Percentiles rank a stretch among this genome's conserved stretches.
These are phyloP conservation scores for Tothia fuscella DNA, from an alignment of 2,329 filamentous ascomycete genomes.

Conservation along the genomic window DNA sequence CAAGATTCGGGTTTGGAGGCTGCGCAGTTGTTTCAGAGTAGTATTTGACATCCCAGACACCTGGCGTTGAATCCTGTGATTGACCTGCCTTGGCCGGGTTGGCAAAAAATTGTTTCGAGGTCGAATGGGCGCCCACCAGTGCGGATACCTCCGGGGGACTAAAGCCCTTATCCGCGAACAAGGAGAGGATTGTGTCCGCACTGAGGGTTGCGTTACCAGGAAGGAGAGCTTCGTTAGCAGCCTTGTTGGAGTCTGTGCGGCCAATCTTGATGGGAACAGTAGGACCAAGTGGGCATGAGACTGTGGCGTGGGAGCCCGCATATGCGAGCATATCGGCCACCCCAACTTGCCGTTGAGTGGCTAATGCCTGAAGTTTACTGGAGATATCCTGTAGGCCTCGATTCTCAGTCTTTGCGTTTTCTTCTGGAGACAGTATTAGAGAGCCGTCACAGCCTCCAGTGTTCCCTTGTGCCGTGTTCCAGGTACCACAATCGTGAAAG, in stretches of 20 bases:
- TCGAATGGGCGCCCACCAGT: conserved; percentile 42
- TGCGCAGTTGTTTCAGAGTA: conserved; percentile 15
- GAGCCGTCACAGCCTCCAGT: conserved; percentile 31
- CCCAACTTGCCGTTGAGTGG: conserved; percentile 30
- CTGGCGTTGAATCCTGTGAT: conserved; percentile 12
- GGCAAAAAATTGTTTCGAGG: conserved; percentile 34
- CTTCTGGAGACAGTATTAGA: conserved; percentile 24
- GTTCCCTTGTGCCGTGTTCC: conserved; percentile 5
- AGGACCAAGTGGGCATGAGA: conserved; percentile 40
- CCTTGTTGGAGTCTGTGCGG: conserved; percentile 4
- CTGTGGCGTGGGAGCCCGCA: conserved; percentile 34
- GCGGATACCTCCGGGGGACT: conserved; percentile 38
- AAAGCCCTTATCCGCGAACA: conserved; percentile 42
- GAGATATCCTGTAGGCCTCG: conserved; percentile 34
- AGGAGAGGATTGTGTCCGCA: conserved; percentile 32
- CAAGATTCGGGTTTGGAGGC: neutral
- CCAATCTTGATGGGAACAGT: conserved; percentile 33
- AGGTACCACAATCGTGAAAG: conserved; percentile 21
- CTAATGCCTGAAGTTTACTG: conserved; percentile 26
- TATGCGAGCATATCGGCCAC: conserved; percentile 45
- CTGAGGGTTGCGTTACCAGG: conserved; percentile 21
- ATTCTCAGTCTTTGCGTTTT: conserved; percentile 28
- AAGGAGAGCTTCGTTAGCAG: conserved; percentile 15
- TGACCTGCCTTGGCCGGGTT: conserved; percentile 21
- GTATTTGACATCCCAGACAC: conserved; percentile 16